These are phyloP conservation scores for Zoysia matrella DNA, from an alignment of 202 grass and related monocot genomes.

Conservation along the genomic window DNA sequence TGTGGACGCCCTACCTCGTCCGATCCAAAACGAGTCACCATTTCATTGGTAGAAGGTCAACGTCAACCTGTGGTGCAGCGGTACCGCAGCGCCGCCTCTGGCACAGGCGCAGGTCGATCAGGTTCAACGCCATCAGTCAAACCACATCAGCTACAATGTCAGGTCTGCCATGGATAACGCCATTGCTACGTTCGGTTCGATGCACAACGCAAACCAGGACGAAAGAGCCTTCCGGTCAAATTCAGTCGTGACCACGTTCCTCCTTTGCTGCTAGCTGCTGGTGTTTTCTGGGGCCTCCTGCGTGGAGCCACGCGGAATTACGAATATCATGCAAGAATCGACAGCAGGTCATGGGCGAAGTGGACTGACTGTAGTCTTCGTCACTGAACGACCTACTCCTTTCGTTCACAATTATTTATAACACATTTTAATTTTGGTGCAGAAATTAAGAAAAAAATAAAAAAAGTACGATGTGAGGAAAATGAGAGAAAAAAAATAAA, in stretches of 20 bases:
- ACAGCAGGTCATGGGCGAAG: too few species aligned
- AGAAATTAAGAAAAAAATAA: too few species aligned
- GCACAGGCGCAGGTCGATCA: background rate
- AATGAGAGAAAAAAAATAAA: too few species aligned
- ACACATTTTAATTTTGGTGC: too few species aligned
- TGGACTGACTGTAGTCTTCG: too few species aligned
- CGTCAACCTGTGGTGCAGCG: background rate
- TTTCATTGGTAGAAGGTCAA: background rate
- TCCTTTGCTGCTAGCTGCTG: conserved; percentile 4
- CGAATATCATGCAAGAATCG: too few species aligned
- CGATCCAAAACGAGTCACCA: too few species aligned
- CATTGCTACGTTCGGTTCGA: conserved; percentile 12
- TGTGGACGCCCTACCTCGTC: too few species aligned
- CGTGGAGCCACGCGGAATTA: conserved; percentile 6
- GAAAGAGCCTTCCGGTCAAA: conserved; percentile 51
- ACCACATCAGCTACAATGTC: conserved; percentile 26
- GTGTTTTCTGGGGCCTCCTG: conserved; percentile 33
- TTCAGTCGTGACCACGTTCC: background rate
- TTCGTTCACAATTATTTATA: too few species aligned
- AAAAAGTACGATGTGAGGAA: too few species aligned
- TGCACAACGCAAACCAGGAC: conserved; percentile 8
- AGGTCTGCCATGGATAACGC: conserved; percentile 7
- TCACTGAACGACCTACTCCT: too few species aligned
- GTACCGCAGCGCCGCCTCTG: conserved; percentile 11
- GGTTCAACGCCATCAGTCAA: conserved; percentile 45